Base-by-base conservation (phyloP, 225 moss, liverwort and hornwort species). In the Sphagnum tenellum region DNA sequence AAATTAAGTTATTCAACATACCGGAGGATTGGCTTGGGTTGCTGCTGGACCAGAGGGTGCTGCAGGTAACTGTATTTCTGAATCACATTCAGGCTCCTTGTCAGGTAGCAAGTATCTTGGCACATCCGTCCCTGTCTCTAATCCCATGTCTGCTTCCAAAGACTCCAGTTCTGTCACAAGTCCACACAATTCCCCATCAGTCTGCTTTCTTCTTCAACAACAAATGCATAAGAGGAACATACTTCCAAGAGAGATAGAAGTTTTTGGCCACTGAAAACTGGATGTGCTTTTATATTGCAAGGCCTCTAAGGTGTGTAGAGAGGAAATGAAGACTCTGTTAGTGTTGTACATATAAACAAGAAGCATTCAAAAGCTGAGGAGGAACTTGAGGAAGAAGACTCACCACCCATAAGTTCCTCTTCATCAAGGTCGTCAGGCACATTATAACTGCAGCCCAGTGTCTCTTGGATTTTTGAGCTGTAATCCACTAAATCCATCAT, bases 401-500 rank as follows among this genome's bases (percentile, higher is more conserved):
- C 75, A 90, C 90, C 90, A 75, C 96, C 96, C 83, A 98, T 83
- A 8, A 98, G 92, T 55, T 98, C 96, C 74, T 92, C 93, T 75
- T 93, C 96, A 66, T 98, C 96, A 64, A 93, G 82, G 50, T 98
- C 96, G 68, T 98, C 96, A 4, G 96, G 96, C 57, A 98, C 93
- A 73, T 85, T 82, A 74, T 98, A 98, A 69, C 96, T 98, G 62
- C 93, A 89, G 64, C 96, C 96, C 67, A 98, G 82, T 9, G 90
- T 78, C 71, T 98, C 96, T 77, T 98, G 96, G 69, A 98, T 89
- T 76, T 98, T 90, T 60, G 80, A 86, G 87, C 93, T 98, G 71
- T 90, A 90, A 69, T 98, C 93, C 50, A 98, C 90, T 67, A 98
- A 79, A 74, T 98, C 96, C 83, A 93, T 87, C 96, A 98, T 98